Evolutionary conservation across 2,329 filamentous ascomycete species (phyloP), one percentile per base, ranked within the genome.

Genomic region (Monilinia laxa): DNA sequence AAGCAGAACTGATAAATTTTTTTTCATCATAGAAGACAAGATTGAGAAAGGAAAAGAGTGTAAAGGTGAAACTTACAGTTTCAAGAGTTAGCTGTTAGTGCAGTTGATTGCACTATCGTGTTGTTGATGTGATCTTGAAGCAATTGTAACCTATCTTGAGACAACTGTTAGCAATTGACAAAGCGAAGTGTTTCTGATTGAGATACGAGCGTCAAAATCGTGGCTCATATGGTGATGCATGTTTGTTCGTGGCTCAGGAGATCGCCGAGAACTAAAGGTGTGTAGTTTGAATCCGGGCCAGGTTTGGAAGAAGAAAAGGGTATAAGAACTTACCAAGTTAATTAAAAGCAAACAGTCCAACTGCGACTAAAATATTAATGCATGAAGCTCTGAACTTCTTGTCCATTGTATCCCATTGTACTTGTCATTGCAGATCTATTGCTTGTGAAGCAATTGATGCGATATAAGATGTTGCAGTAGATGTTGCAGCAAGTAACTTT

Each of bases 141-240:
- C 35, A 31, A 53, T 63, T 12, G 18, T 42, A 3, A 42, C 28
- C 64, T 56, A 16, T 47, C 64, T 55, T 28, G 7, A 55, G 20
- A n/a, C 16, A 54, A 38, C 16, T 10, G 64, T 73, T 62, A 73
- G 70, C 59, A 70, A 70, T 67, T 70, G 68, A 60, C 67, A 63
- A 67, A 4, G 2, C 3, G 56, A 66, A 56, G 64, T 64, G 49
- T 68, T 60, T 23, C 64, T 70, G 72, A 42, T 62, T 7, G 28
- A 57, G 12, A 42, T 31, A 35, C 38, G n/a, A 25, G 58, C 28
- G 49, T 42, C 56, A 45, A 68, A 31, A 35, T 64, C 55, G 65
- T 74, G 80, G 79, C 87, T 85, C 87, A 90, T 87, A 90, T 90
- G 87, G 87, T 90, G 88, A 86, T 90, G 87, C 87, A 90, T 90